Base-by-base conservation (phyloP, 1,284 basidiomycete species). In the Gymnopus androsaceus region DNA sequence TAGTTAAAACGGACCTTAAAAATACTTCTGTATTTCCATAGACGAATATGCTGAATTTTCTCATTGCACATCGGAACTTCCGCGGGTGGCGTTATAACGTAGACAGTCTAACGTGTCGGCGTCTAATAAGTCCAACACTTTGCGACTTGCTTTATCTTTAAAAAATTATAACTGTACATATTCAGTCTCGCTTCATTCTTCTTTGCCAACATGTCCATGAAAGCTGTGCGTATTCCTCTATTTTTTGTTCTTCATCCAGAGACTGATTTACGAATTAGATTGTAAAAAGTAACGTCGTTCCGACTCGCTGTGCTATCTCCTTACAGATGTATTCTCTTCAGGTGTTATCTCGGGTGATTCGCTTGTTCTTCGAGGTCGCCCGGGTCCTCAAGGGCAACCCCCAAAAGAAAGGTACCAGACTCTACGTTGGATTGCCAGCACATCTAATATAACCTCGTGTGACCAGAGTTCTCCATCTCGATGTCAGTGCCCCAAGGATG, bases 281-380 rank as follows among this genome's bases (percentile, higher is more conserved):
- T 66, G 85, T 88, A 63, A 88, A 88, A 81, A 88, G 86, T 88
- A 75, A 58, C n/a, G n/a, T 59, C 9, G 4, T 2, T 15, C 19
- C 14, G 19, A 38, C 48, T 11, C 30, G 3, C 23, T 33, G 36
- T n/a, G 12, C 46, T 46, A 47, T 25, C 31, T 31, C 19, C 40
- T 45, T 58, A 63, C 54, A 41, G 21, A 27, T 67, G 23, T 27
- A 44, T 11, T 54, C 49, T 57, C 58, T 57, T 55, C 67, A 95
- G 92, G 90, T 68, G 92, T 92, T 63, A 82, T 92, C 62, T 95
- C 92, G 51, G 93, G 92, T 44, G 94, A 95, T 72, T 90, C 92
- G 44, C 84, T 96, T 55, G 80, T 94, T 57, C 76, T 95, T 58
- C 85, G 92, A 65, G 88, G 86, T 61, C 81, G 86, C 56, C 82